Evolutionary conservation across 495 filamentous ascomycete genomes (phyloP).

Genomic region (Eremomyces bilateralis): DNA sequence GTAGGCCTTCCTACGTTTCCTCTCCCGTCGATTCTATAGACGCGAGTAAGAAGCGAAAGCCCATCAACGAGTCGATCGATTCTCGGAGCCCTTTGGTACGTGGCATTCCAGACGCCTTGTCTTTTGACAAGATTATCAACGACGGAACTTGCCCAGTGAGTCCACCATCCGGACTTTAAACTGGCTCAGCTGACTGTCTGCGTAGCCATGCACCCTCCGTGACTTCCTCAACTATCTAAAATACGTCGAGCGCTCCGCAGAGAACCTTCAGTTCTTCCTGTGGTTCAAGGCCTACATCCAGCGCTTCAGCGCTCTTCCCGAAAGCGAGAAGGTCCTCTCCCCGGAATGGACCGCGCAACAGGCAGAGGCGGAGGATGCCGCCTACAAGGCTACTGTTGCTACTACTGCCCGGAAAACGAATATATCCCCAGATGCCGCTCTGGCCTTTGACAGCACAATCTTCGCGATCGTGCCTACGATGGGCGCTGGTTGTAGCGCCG

Average conservation of each 20-base stretch:
- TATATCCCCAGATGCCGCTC: conserved; percentile 17
- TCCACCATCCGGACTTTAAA: conserved; percentile 2
- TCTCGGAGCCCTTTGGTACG: conserved; percentile 19
- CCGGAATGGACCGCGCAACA: conserved; percentile 40
- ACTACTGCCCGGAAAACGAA: conserved; percentile 16
- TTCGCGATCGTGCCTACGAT: conserved; percentile 25
- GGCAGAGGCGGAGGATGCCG: conserved; percentile 23
- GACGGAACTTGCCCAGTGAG: conserved; percentile 63
- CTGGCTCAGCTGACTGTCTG: background rate
- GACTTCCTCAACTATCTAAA: conserved; percentile 68
- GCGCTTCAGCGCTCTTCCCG: conserved; percentile 33
- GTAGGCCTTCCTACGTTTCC: conserved; percentile 21
- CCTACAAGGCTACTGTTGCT: too few species aligned
- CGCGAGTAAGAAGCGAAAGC: conserved; percentile 17
- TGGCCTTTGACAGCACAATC: conserved; percentile 35
- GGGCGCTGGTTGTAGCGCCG: conserved; percentile 15
- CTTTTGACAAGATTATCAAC: conserved; percentile 47
- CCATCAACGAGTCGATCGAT: conserved; percentile 19
- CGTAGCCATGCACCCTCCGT: conserved; percentile 49
- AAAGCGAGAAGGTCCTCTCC: conserved; percentile 31
- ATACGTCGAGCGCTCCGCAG: conserved; percentile 50
- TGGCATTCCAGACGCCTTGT: conserved; percentile 44
- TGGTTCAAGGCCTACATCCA: conserved; percentile 46
- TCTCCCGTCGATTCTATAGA: conserved; percentile 13
- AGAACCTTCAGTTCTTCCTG: conserved; percentile 64